phyloP scores from a whole-genome alignment of 345 rosid genomes.

The Murraya koenigii region DNA sequence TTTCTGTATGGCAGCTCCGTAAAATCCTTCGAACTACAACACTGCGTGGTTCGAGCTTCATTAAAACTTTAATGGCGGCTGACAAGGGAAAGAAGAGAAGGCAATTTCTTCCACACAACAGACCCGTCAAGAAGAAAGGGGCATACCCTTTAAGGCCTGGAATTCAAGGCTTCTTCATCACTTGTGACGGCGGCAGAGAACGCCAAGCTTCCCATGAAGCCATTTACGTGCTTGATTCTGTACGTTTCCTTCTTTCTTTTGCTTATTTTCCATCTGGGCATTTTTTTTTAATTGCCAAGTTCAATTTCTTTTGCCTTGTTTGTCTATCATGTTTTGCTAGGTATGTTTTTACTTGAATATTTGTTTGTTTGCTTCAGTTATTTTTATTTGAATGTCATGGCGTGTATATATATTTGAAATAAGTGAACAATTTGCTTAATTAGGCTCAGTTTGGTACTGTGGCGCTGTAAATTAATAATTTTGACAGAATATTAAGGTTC shows the following conservation, averaged over 20 bases:
- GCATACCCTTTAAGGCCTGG: slow-evolving; percentile 83
- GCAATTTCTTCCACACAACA: slow-evolving; percentile 76
- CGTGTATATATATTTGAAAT: background rate
- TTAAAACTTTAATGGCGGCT: background rate
- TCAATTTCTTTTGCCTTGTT: background rate
- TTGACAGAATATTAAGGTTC: no score
- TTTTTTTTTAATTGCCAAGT: background rate
- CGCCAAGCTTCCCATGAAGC: slow-evolving; percentile 88
- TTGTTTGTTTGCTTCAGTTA: background rate
- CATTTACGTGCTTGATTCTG: slow-evolving; percentile 76
- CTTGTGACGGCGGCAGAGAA: slow-evolving; percentile 93
- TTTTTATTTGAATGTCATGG: background rate
- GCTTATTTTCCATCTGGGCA: slow-evolving; percentile 8
- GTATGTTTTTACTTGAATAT: background rate
- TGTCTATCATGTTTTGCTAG: background rate
- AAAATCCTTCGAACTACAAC: no score
- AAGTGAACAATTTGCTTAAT: background rate
- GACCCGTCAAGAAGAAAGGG: slow-evolving; percentile 80
- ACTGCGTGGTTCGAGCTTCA: no score
- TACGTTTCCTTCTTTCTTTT: slow-evolving; percentile 21
- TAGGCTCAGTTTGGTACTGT: no score
- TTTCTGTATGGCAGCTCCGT: no score
- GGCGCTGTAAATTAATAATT: no score
- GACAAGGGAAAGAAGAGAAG: slow-evolving; percentile 69
- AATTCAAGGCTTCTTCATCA: slow-evolving; percentile 82